Conservation (phyloP, 1,139 yeast species). For the Nakaseomyces nivariensis region DNA sequence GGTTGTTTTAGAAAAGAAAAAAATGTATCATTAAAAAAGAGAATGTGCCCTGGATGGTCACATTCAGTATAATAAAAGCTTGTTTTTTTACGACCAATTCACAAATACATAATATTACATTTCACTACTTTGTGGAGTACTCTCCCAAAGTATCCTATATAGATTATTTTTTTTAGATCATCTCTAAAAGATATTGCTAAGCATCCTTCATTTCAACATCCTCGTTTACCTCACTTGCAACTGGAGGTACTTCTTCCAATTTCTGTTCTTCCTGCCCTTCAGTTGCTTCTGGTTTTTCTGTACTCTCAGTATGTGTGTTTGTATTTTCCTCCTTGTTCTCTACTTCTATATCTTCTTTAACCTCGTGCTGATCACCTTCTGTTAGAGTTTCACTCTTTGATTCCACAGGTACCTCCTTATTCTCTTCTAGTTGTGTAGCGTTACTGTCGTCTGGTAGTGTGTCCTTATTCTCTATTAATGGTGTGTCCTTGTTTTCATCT, state of each 20-base stretch:
- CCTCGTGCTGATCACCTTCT: neutral
- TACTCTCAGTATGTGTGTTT: too few species aligned
- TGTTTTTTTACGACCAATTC: neutral
- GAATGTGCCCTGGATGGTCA: too few species aligned
- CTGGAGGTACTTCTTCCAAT: too few species aligned
- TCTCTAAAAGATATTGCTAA: neutral
- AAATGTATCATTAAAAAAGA: too few species aligned
- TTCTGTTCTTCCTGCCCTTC: neutral
- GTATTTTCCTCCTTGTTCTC: too few species aligned
- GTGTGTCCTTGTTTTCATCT: neutral
- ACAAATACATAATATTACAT: conserved; percentile 1
- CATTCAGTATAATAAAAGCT: neutral
- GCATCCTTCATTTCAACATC: conserved; percentile 22
- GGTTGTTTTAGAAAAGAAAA: too few species aligned
- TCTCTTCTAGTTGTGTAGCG: too few species aligned
- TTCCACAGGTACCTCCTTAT: too few species aligned
- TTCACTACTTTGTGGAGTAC: conserved; percentile 3
- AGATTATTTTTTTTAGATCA: neutral
- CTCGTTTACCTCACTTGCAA: conserved; percentile 4
- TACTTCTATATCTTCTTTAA: too few species aligned
- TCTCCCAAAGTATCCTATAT: conserved; percentile 1
- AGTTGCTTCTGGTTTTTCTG: neutral
- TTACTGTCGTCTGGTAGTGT: too few species aligned
- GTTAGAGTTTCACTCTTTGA: neutral
- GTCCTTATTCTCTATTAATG: neutral